These are phyloP conservation scores for Amphibolis antarctica DNA, from an alignment of 106 monocot genomes.

Conservation along the genomic window DNA sequence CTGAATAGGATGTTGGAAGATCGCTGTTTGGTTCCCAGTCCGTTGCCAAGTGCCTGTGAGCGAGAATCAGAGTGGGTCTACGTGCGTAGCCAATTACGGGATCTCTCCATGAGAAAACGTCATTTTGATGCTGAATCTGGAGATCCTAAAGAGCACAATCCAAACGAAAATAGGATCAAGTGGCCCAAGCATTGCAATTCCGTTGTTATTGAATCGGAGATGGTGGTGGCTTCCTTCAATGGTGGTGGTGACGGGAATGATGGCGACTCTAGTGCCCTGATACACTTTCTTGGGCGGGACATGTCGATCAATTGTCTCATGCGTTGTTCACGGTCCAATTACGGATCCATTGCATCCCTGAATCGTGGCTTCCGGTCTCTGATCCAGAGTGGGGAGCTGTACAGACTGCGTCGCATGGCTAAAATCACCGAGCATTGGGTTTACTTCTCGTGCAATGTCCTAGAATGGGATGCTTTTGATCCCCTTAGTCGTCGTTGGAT, in stretches of 20 bases:
- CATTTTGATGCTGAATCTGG: conserved; percentile 3
- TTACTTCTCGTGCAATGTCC: conserved; percentile 71
- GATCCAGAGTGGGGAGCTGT: conserved; percentile 51
- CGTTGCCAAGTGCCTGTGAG: conserved; percentile 48
- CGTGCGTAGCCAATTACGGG: conserved; percentile 47
- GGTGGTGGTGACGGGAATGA: not conserved
- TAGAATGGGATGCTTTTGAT: conserved; percentile 68
- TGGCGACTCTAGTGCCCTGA: conserved; percentile 44
- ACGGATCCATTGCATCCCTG: conserved; percentile 37
- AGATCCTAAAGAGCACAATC: not conserved
- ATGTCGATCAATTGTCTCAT: conserved; percentile 65
- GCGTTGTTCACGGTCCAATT: conserved; percentile 53
- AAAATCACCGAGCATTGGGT: conserved; percentile 63
- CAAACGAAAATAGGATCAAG: conserved; percentile 15
- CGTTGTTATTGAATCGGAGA: no score
- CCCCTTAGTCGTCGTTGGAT: conserved; percentile 54
- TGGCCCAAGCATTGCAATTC: not conserved
- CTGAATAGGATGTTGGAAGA: conserved; percentile 47
- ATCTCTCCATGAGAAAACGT: conserved; percentile 34
- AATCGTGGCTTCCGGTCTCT: conserved; percentile 45
- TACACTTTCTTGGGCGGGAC: conserved; percentile 58
- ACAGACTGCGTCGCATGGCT: conserved; percentile 32
- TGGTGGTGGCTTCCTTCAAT: not conserved
- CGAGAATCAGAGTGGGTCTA: conserved; percentile 54
- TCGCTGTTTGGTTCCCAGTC: conserved; percentile 55